Percentiles rank a stretch among this genome's conserved stretches.
Conservation (phyloP, 805 yeast genomes). For the Yamadazyma takamatsuzukensis region DNA sequence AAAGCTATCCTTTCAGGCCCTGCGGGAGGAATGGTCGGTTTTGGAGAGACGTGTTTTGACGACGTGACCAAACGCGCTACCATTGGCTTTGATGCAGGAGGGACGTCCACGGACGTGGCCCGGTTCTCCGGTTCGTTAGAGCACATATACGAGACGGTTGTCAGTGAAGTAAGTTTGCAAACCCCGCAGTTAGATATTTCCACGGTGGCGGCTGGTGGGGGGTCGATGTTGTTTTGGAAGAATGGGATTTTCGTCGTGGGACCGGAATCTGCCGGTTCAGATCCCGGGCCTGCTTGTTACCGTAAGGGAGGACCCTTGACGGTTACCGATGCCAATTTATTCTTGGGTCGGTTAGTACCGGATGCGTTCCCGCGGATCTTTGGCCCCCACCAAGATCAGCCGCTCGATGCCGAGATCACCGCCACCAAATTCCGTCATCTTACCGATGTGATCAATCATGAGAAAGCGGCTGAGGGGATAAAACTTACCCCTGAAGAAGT, state of each 20-base stretch:
- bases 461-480: conserved; percentile 16
- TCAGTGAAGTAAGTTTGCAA: conserved; percentile 41
- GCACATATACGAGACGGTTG: conserved; percentile 44
- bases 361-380: conserved; percentile 36
- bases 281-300: conserved; percentile 41
- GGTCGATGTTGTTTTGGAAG: conserved; percentile 35
- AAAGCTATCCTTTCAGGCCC: conserved; percentile 92
- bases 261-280: conserved; percentile 38
- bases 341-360: conserved; percentile 32
- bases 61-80: conserved; percentile 21
- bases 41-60: conserved; percentile 75
- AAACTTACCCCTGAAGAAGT: conserved; percentile 28
- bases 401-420: conserved; percentile 36
- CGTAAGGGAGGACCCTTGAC: conserved; percentile 39
- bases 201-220: conserved; percentile 49
- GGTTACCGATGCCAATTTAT: conserved; percentile 37
- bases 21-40: conserved; percentile 97
- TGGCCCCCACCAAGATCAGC: conserved; percentile 33
- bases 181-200: conserved; percentile 43
- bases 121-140: conserved; percentile 37
- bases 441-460: conserved; percentile 42
- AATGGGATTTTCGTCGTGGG: conserved; percentile 39
- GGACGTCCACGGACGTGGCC: conserved; percentile 45
- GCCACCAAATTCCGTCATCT: conserved; percentile 50
- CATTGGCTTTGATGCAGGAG: conserved; percentile 43